Evolutionary conservation across 2,329 filamentous ascomycete species (phyloP).

Genomic region (Claviceps monticola): DNA sequence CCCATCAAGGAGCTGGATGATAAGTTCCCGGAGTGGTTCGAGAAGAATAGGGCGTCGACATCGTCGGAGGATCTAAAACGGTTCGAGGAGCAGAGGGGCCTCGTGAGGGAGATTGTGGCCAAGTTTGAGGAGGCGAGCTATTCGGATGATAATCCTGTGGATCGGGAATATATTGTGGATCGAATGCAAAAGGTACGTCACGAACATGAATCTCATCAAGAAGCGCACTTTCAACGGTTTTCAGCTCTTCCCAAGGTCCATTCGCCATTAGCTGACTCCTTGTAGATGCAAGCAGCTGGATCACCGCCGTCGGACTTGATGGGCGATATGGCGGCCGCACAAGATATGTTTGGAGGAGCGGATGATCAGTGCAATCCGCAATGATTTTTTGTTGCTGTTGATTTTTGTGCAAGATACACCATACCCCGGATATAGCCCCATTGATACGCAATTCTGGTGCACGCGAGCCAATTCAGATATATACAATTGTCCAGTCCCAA

Average conservation of each 20-base stretch:
- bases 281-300: constrained; percentile 89
- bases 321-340: constrained; percentile 73
- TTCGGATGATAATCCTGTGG: constrained; percentile 64
- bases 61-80: constrained; percentile 60
- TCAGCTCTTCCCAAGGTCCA: not conserved
- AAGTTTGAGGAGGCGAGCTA: constrained; percentile 79
- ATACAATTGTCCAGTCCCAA: constrained; percentile 1
- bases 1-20: constrained; percentile 94
- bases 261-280: not conserved
- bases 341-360: constrained; percentile 50
- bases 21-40: constrained; percentile 85
- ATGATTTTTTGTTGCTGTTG: constrained; percentile 21
- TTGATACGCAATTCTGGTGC: constrained; percentile 4
- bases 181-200: constrained; percentile 83
- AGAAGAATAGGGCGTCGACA: constrained; percentile 55
- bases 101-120: constrained; percentile 75
- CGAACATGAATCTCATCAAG: not conserved
- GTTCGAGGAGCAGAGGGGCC: constrained; percentile 64
- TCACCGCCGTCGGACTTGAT: constrained; percentile 84
- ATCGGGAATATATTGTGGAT: constrained; percentile 88
- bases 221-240: too few species aligned
- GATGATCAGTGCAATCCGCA: constrained; percentile 51
- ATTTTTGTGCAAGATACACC: constrained; percentile 9
- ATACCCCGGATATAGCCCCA: constrained; percentile 15
- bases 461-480: not conserved